Base-by-base conservation (phyloP, 2,329 filamentous ascomycete genomes). In the Aureobasidium sp. region DNA sequence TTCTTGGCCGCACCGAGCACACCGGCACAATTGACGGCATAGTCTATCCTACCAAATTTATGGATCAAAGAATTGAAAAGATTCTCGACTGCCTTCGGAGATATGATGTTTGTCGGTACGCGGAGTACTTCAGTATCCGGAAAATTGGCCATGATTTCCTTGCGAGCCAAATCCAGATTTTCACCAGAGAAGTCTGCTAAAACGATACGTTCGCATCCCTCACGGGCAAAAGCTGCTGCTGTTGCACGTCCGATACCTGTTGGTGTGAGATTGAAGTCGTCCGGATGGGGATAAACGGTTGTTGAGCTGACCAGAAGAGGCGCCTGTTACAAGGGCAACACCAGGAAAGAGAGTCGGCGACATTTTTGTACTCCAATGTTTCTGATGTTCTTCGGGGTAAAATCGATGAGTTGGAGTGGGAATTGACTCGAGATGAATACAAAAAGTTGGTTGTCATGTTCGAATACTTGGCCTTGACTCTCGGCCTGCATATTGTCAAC, bases 21-120 rank as follows among this genome's bases (percentile, higher is more conserved):
- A n/a, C 76, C 77, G 27, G 77, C 78, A 62, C 71, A 75, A 67
- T 80, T 79, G 37, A 78, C 73, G 17, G 75, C 75, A 67, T 80
- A 80, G 67, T 80, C 77, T 17, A 80, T 71, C 5, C 77, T 33
- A 33, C 31, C 31, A 12, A 33, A 33, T 12, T 33, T 33, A 12
- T 33, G 31, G 31, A 33, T 33, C 31, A 33, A 12, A 33, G 31
- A 33, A 69, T 0, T 74, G 74, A 59, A 76, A 78, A 17, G 68
- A 65, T 1, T 66, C 63, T 4, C 60, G 11, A 70, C 66, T 29
- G 60, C 62, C 22, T 72, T 67, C 7, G 31, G 31, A 33, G 31
- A 33, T 33, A 33, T 33, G 31, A 33, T 33, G 4, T 33, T 33
- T 33, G 31, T 33, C 31, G 31, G 31, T 12, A 33, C 31, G 11